Conservation (phyloP, 2,329 filamentous ascomycete species). For the Cercospora berteroae region DNA sequence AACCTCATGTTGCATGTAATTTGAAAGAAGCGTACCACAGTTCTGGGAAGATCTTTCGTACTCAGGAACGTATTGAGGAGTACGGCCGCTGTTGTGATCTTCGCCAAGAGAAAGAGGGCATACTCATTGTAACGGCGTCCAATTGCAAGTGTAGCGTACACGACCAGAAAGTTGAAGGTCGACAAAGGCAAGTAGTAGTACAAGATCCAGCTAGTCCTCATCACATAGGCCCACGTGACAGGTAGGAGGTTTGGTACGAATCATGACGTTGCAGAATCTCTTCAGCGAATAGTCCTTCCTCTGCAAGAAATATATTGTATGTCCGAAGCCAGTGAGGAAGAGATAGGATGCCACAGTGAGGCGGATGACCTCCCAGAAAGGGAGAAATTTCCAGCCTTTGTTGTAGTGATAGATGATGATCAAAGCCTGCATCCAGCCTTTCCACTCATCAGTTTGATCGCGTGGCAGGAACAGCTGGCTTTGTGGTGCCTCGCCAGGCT, state of each 20-base stretch:
- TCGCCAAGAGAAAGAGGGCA: constrained; percentile 46
- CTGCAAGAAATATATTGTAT: constrained; percentile 58
- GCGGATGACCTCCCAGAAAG: constrained; percentile 56
- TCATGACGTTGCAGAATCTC: constrained; percentile 53
- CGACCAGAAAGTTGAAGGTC: constrained; percentile 61
- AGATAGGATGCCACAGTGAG: constrained; percentile 58
- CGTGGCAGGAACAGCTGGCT: constrained; percentile 51
- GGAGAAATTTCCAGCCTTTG: constrained; percentile 50
- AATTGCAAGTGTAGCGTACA: constrained; percentile 54
- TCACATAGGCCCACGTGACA: constrained; percentile 54
- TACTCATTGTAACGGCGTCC: constrained; percentile 46
- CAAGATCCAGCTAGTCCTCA: constrained; percentile 55
- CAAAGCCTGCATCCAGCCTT: constrained; percentile 62
- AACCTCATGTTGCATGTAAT: constrained; percentile 51
- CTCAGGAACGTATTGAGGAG: constrained; percentile 42
- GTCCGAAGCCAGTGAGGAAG: constrained; percentile 62
- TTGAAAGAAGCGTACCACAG: constrained; percentile 40
- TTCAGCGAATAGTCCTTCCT: constrained; percentile 57
- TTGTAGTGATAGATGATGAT: constrained; percentile 60
- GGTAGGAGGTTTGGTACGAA: constrained; percentile 60
- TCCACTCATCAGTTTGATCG: constrained; percentile 63
- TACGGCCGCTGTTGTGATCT: constrained; percentile 49
- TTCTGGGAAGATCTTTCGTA: constrained; percentile 47
- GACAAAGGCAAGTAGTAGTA: constrained; percentile 61
- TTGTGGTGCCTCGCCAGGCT: constrained; percentile 5